These are phyloP conservation scores for Pythium scleroteichum DNA, from an alignment of 352 stramenopile genomes.

Conservation along the genomic window DNA sequence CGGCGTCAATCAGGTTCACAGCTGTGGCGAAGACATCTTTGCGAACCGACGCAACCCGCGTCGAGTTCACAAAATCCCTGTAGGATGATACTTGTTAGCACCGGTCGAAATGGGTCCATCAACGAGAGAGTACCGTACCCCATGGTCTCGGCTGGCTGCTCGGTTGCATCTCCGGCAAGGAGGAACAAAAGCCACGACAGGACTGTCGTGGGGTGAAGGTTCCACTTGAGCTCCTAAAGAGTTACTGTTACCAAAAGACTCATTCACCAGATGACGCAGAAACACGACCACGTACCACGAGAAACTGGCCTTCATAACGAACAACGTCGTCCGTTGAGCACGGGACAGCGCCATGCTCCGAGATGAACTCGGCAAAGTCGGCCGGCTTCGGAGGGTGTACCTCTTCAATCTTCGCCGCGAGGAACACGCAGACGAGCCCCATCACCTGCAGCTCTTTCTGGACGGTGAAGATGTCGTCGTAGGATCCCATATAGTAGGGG, in stretches of 20 bases:
- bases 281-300: constrained; percentile 44
- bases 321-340: constrained; percentile 57
- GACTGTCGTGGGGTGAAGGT: constrained; percentile 72
- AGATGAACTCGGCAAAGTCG: constrained; percentile 64
- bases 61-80: constrained; percentile 68
- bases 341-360: constrained; percentile 44
- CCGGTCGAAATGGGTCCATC: background rate
- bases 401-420: constrained; percentile 86
- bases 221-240: constrained; percentile 78
- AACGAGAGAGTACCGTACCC: constrained; percentile 27
- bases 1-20: constrained; percentile 70
- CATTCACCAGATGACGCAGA: background rate
- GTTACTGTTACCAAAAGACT: background rate
- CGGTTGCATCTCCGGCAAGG: constrained; percentile 60
- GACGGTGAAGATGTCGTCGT: constrained; percentile 53
- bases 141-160: constrained; percentile 73
- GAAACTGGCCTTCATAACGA: constrained; percentile 58
- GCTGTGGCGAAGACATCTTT: constrained; percentile 75
- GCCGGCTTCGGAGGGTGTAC: constrained; percentile 74
- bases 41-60: constrained; percentile 55
- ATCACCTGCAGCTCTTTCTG: constrained; percentile 65
- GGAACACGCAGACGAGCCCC: constrained; percentile 69
- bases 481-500: constrained; percentile 34
- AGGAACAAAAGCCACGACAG: constrained; percentile 81
- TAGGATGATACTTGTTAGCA: constrained; percentile 2